Percentiles rank a stretch among this genome's conserved stretches.
Conservation (phyloP, 768 basidiomycete species). For the Albatrellus ellisii region DNA sequence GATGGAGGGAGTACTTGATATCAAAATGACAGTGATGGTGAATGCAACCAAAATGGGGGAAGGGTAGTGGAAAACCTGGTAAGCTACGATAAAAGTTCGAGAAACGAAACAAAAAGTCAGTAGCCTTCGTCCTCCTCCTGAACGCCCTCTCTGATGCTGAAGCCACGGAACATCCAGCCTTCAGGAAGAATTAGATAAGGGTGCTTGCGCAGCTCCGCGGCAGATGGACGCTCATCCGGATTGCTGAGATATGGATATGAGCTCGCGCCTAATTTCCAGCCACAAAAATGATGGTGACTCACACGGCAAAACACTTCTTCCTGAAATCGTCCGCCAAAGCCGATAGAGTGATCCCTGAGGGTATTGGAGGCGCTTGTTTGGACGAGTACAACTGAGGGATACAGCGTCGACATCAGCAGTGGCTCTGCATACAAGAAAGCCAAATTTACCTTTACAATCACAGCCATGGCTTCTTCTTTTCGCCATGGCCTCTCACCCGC, state of each 20-base stretch:
- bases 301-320: constrained; percentile 83
- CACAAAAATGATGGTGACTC: constrained; percentile 19
- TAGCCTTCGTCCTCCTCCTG: constrained; percentile 7
- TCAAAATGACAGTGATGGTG: neutral
- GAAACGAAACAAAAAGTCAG: constrained; percentile 10
- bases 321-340: constrained; percentile 77
- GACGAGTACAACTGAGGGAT: constrained; percentile 63
- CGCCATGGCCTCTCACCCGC: constrained; percentile 93
- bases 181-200: constrained; percentile 60
- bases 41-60: neutral
- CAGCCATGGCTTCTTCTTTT: constrained; percentile 78
- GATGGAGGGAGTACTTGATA: constrained; percentile 2
- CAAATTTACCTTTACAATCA: constrained; percentile 93
- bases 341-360: constrained; percentile 66
- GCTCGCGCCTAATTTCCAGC: neutral
- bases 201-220: constrained; percentile 69
- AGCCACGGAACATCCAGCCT: constrained; percentile 63
- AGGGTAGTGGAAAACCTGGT: too few species aligned
- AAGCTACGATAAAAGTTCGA: too few species aligned
- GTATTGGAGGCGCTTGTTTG: constrained; percentile 80
- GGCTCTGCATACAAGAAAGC: constrained; percentile 12
- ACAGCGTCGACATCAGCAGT: constrained; percentile 1
- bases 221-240: constrained; percentile 71
- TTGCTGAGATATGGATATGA: constrained; percentile 32
- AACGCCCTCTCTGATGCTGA: constrained; percentile 17